A percentile compares a stretch with the other conserved stretches of the same genome.
These are phyloP conservation scores for Picochlorum sp. DNA, from an alignment of 139 green algal genomes.

Conservation along the genomic window DNA sequence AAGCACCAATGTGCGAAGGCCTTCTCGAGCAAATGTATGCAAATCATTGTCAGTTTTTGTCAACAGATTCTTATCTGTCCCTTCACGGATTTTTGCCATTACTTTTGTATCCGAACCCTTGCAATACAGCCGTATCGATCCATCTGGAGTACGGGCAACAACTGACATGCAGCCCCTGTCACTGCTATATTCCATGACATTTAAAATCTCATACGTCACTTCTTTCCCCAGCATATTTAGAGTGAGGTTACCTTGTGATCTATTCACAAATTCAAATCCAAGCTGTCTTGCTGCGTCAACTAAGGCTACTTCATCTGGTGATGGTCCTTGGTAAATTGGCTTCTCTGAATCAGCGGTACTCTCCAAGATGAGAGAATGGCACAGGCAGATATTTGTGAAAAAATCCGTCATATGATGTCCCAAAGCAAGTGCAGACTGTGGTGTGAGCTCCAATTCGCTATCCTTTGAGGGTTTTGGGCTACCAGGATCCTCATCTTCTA, in stretches of 20 bases:
- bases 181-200: constrained; percentile 89
- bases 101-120: constrained; percentile 84
- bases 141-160: constrained; percentile 51
- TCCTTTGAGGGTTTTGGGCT: neutral
- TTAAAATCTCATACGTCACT: constrained; percentile 73
- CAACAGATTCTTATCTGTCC: constrained; percentile 18
- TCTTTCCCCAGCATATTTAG: constrained; percentile 39
- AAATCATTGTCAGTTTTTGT: constrained; percentile 26
- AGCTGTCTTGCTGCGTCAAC: constrained; percentile 84
- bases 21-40: constrained; percentile 33
- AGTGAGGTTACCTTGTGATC: constrained; percentile 35
- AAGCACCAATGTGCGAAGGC: constrained; percentile 47
- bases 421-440: constrained; percentile 10
- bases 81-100: constrained; percentile 46
- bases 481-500: neutral
- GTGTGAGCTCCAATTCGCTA: neutral
- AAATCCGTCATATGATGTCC: constrained; percentile 52
- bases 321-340: constrained; percentile 58
- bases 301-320: constrained; percentile 92
- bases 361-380: constrained; percentile 59
- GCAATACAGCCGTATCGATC: constrained; percentile 69
- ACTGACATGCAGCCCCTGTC: constrained; percentile 56
- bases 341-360: constrained; percentile 7
- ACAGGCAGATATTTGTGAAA: constrained; percentile 55
- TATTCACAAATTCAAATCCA: constrained; percentile 71